Conservation (phyloP, 2,329 filamentous ascomycete species). For the Colletotrichum magnum region DNA sequence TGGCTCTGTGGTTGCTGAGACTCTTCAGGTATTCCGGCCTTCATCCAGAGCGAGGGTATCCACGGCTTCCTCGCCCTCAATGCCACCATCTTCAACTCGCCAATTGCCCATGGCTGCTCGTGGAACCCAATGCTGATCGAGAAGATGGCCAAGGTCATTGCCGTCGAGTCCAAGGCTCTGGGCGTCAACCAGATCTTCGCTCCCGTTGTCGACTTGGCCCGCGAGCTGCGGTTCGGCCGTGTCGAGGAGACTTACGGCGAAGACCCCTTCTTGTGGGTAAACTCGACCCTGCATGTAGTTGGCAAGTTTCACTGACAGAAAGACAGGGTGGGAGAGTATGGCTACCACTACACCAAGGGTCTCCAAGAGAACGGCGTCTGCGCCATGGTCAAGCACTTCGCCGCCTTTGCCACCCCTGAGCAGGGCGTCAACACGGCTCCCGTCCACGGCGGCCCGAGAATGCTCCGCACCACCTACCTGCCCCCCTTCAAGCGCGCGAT, state of each 20-base stretch:
- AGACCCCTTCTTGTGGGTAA: conserved; percentile 71
- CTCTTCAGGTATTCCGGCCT: conserved; percentile 77
- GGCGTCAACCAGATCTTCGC: conserved; percentile 83
- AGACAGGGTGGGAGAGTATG: conserved; percentile 72
- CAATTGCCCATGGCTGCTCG: conserved; percentile 79
- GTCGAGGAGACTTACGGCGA: conserved; percentile 83
- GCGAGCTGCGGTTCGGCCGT: conserved; percentile 79
- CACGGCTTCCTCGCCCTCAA: conserved; percentile 81
- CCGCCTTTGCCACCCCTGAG: conserved; percentile 77
- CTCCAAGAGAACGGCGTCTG: conserved; percentile 76
- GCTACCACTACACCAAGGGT: conserved; percentile 69
- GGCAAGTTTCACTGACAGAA: conserved; percentile 1
- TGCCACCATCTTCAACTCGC: conserved; percentile 84
- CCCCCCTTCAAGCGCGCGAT: conserved; percentile 78
- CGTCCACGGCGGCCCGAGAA: conserved; percentile 66
- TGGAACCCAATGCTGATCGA: conserved; percentile 76
- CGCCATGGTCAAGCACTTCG: conserved; percentile 83
- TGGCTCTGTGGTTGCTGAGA: conserved; percentile 53
- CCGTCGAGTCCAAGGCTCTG: conserved; percentile 74
- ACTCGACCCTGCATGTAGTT: too few relatives aligned
- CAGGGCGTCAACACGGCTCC: conserved; percentile 79
- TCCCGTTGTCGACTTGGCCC: conserved; percentile 78
- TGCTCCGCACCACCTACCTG: conserved; percentile 69
- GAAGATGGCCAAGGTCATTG: conserved; percentile 77
- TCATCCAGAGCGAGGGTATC: conserved; percentile 82